phyloP scores from a whole-genome alignment of 2,329 filamentous ascomycete genomes.

The Escovopsis sp. region DNA sequence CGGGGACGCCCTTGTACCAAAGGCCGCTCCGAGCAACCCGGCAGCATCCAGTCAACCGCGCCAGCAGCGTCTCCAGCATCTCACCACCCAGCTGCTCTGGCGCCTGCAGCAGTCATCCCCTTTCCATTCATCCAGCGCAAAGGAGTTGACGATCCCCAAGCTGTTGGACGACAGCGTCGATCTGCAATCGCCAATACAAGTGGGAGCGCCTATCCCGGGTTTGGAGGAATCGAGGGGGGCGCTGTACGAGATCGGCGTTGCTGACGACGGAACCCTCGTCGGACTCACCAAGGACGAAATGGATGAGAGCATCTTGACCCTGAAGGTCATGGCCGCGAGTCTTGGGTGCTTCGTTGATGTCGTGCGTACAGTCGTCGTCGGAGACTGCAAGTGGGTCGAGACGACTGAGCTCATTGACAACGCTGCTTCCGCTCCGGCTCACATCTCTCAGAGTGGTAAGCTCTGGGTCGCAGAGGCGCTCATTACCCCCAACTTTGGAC shows the following conservation, averaged over 20 bases:
- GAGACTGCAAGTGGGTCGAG: constrained; percentile 64
- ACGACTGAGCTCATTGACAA: constrained; percentile 17
- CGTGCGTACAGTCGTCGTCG: constrained; percentile 68
- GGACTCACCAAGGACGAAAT: constrained; percentile 84
- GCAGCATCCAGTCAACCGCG: constrained; percentile 50
- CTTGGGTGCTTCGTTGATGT: constrained; percentile 77
- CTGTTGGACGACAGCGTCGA: constrained; percentile 50
- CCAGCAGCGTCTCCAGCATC: constrained; percentile 72
- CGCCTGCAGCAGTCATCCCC: constrained; percentile 87
- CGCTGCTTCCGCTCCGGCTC: constrained; percentile 9
- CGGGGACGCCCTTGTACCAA: constrained; percentile 6
- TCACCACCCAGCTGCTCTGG: constrained; percentile 94
- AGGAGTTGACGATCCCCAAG: constrained; percentile 59
- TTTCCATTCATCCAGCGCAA: constrained; percentile 68
- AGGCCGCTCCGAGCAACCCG: constrained; percentile 16
- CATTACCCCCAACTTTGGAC: constrained; percentile 56
- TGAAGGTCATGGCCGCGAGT: constrained; percentile 84
- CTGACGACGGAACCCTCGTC: constrained; percentile 83
- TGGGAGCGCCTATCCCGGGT: constrained; percentile 53
- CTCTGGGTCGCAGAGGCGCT: constrained; percentile 85
- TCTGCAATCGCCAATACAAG: constrained; percentile 29
- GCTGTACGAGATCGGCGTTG: constrained; percentile 90
- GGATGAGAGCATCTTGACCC: constrained; percentile 73
- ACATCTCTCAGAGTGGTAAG: constrained; percentile 28
- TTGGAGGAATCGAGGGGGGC: constrained; percentile 88